Base-by-base conservation (phyloP, 202 grass and related monocot genomes). In the Schoenoplectus tabernaemontani region DNA sequence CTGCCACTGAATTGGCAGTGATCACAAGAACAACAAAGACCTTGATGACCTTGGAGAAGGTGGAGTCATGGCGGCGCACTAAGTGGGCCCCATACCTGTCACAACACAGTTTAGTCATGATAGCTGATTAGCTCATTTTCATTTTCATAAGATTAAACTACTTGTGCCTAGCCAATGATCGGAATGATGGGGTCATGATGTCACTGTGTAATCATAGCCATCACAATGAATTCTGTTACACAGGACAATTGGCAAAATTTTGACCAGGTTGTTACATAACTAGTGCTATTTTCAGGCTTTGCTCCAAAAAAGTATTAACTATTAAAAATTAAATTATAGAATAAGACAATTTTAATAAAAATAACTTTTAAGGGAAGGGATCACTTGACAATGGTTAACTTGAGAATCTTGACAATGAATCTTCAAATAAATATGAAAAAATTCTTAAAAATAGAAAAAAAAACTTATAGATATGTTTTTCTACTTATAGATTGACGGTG, bases 21-120 rank as follows among this genome's bases (percentile, higher is more conserved):
- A 99, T 89, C 15, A 99, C 96, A 60, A 99, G 96, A 82, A 99
- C 92, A 16, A 99, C 92, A 65, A 99, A 99, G 51, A 99, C 96
- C 85, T 99, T 99, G 85, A 99, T 99, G 78, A 99, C 96, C 88
- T 96, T 96, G 76, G 96, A 99, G 90, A 99, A 99, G 64, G 96
- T 99, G 51, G 96, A 99, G 30, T 67, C 83, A 3, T 92, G 90
- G 5, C 79, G 85, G 56, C 88, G 86, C 17, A 99, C 96, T 2
- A 99, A 89, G 46, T 96, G 92, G 13, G 92, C 87, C 57, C 96
- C 96, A 9, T 96, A 99, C 76, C 76, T 79, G 70, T 75, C 70
- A 79, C 7, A 42, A 15, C 76, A 41, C 54, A 79, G 37, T n/a
- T 43, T 16, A 61, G 57, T 62, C 12, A 62, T 26, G 6, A 42